Conservation (phyloP, 1,139 yeast genomes). For the Saccharomyces hybrid region DNA sequence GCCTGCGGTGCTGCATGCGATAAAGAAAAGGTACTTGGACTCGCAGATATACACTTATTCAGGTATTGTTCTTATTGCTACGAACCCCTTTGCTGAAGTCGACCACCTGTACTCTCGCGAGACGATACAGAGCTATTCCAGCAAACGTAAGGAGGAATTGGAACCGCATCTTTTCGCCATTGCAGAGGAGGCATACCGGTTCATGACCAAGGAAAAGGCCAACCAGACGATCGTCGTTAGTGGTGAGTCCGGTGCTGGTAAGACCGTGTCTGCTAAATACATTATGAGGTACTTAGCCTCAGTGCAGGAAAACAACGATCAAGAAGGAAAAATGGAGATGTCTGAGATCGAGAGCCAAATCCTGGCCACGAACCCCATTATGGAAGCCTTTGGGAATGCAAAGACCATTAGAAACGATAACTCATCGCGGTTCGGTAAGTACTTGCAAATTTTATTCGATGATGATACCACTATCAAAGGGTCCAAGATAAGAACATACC, state of each 20-base stretch:
- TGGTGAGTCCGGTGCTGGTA: constrained; percentile 99
- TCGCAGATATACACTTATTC: constrained; percentile 90
- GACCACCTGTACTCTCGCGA: constrained; percentile 88
- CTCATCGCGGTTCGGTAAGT: constrained; percentile 95
- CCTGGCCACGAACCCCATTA: constrained; percentile 93
- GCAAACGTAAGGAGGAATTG: constrained; percentile 82
- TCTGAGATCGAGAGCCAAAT: constrained; percentile 91
- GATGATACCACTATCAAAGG: constrained; percentile 73
- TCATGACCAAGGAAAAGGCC: constrained; percentile 76
- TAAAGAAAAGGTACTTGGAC: constrained; percentile 79
- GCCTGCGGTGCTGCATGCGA: constrained; percentile 91
- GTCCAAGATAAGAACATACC: constrained; percentile 85
- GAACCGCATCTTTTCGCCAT: constrained; percentile 97
- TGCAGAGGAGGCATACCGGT: constrained; percentile 96
- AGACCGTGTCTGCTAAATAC: constrained; percentile 93
- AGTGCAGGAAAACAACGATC: constrained; percentile 48
- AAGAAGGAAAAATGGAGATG: constrained; percentile 51
- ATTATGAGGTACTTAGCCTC: constrained; percentile 97
- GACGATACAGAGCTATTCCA: constrained; percentile 88
- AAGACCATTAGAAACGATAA: constrained; percentile 95
- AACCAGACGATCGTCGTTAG: constrained; percentile 95
- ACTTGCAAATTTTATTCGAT: constrained; percentile 83
- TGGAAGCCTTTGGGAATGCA: constrained; percentile 98
- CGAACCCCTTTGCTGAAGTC: constrained; percentile 88
- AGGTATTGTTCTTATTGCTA: constrained; percentile 93